Base-by-base conservation (phyloP, 768 basidiomycete genomes). In the Clathrus columnatus region DNA sequence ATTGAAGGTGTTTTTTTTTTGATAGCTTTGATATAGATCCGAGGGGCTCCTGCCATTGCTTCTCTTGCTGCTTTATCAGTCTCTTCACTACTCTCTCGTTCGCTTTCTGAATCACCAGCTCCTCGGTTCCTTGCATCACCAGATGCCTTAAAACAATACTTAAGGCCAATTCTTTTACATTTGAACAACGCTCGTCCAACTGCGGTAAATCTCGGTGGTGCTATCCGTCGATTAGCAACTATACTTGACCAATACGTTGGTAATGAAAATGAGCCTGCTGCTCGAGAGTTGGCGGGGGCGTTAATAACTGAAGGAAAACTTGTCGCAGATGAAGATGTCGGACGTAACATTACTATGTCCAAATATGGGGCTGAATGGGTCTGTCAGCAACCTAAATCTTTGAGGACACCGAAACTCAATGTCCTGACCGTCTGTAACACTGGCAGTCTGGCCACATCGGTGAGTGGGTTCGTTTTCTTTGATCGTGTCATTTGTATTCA, bases 391-490 rank as follows among this genome's bases (percentile, higher is more conserved):
- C 73, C 77, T 20, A 75, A 73, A 66, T 61, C 67, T 57, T 62
- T 50, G 54, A 75, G 73, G 43, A 68, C 66, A 6, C 72, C 72
- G 45, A 76, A 72, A 36, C 68, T 96, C 56, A 92, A 89, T 64
- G 80, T 95, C 18, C 72, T 96, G 68, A 96, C 94, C 16, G 91
- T 97, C 10, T 97, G 94, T 72, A 97, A 97, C 68, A 98, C 94
- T n/a, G 94, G 94, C 4, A 91, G 87, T 21, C 76, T 98, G 60
- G 94, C 95, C 1, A 96, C 93, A 8, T 95, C 92, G 27, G 92
- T 92, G 61, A 54, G 84, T 61, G 17, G 24, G 23, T 51, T 36
- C 27, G 21, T 5, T 30, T 43, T 43, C 7, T 52, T 26, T 8
- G 2, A 21, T 7, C 3, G 26, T 27, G 36, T 14, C 23, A 30